A percentile compares a stretch with the other conserved stretches of the same genome.
Evolutionary conservation across 768 basidiomycete species (phyloP).

Genomic region (Leccinellum albellum): DNA sequence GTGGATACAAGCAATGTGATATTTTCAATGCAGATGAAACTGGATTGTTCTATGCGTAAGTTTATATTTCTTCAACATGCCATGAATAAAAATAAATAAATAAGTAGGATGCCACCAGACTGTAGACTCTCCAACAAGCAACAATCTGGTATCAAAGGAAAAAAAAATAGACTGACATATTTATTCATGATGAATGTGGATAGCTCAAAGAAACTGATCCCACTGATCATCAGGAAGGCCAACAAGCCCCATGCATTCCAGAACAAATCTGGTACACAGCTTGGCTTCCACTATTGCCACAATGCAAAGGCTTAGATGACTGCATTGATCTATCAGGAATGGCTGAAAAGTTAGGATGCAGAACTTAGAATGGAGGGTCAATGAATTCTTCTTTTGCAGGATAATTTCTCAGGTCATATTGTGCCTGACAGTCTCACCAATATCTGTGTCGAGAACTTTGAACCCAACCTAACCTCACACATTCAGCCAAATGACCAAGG

Average conservation of each 20-base stretch:
- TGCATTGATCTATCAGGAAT: neutral
- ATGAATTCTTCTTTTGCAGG: neutral
- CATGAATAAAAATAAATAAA: no score
- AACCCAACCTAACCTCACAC: neutral
- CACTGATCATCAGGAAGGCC: neutral
- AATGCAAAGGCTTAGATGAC: neutral
- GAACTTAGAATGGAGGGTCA: neutral
- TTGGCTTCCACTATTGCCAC: neutral
- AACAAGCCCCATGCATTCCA: neutral
- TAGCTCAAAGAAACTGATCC: neutral
- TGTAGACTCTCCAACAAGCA: no score
- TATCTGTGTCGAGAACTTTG: neutral
- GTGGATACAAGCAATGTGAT: no score
- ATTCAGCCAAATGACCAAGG: neutral
- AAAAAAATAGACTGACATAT: no score
- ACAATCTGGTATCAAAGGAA: no score
- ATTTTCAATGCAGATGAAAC: no score
- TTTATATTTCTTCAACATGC: no score
- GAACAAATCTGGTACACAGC: neutral
- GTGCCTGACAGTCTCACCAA: neutral
- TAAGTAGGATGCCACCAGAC: no score
- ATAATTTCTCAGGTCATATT: neutral
- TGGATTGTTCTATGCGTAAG: no score
- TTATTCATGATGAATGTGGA: neutral
- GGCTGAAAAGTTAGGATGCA: neutral